Conservation (phyloP, 176 grass and related monocot species). For the Guadua angustifolia region DNA sequence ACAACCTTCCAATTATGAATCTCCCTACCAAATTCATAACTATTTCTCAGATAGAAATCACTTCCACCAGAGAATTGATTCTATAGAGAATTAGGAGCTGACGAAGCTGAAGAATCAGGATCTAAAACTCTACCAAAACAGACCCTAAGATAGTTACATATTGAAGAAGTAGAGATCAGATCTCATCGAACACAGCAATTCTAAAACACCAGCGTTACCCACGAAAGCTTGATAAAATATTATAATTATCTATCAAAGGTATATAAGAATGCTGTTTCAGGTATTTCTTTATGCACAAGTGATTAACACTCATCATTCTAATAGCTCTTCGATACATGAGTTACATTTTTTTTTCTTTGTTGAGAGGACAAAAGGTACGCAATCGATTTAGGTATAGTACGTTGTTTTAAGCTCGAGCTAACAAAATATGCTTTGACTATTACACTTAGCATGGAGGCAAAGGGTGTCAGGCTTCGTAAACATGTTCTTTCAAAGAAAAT, state of each 20-base stretch:
- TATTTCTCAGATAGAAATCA: too few species aligned
- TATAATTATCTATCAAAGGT: constrained; percentile 1
- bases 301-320: constrained; percentile 32
- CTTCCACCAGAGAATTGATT: too few species aligned
- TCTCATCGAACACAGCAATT: constrained; percentile 33
- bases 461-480: background rate
- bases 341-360: background rate
- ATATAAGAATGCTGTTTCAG: constrained; percentile 21
- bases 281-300: constrained; percentile 22
- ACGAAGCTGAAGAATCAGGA: too few species aligned
- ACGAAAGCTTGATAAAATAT: background rate
- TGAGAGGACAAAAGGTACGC: background rate
- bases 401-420: too few species aligned
- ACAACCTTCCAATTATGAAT: too few species aligned
- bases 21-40: too few species aligned
- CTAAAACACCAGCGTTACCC: background rate
- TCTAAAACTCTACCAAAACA: too few species aligned
- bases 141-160: too few species aligned
- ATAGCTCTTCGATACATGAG: background rate
- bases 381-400: too few species aligned
- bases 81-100: too few species aligned
- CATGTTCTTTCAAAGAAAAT: background rate
- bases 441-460: background rate
- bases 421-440: too few species aligned
- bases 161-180: background rate